Percentiles rank a stretch among this genome's conserved stretches.
These are phyloP conservation scores for Sarcomyxa edulis DNA, from an alignment of 768 basidiomycete species.

Conservation along the genomic window DNA sequence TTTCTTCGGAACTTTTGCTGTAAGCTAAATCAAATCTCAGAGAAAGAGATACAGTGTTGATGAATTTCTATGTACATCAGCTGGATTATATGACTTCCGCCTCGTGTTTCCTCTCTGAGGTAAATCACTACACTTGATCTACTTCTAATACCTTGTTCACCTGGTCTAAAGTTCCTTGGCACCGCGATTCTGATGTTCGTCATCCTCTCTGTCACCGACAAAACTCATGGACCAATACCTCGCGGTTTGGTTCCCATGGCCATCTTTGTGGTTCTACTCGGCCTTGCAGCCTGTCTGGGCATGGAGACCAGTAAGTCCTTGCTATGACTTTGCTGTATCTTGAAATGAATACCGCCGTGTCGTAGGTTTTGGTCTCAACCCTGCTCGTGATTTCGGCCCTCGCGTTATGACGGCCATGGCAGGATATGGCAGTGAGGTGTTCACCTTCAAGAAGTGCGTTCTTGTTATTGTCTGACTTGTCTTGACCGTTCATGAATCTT, in stretches of 20 bases:
- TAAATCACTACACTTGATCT: too few relatives aligned
- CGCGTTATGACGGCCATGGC: conserved; percentile 66
- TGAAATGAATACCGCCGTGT: too few relatives aligned
- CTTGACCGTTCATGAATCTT: too few relatives aligned
- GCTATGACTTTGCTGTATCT: too few relatives aligned
- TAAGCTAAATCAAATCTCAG: conserved; percentile 24
- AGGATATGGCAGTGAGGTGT: conserved; percentile 59
- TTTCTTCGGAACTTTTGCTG: conserved; percentile 59
- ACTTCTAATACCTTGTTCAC: too few relatives aligned
- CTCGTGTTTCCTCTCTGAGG: conserved; percentile 39
- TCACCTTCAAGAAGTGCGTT: conserved; percentile 36
- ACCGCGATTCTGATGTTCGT: conserved; percentile 49
- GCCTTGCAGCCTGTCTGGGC: conserved; percentile 53
- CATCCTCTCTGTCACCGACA: conserved; percentile 50
- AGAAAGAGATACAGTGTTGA: too few relatives aligned
- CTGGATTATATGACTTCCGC: conserved; percentile 33
- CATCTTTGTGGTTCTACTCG: conserved; percentile 52
- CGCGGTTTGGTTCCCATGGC: conserved; percentile 48
- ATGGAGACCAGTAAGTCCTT: conserved; percentile 49
- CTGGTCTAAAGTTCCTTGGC: too few relatives aligned
- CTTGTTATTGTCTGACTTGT: not conserved
- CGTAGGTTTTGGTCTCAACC: conserved; percentile 60
- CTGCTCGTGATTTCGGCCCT: conserved; percentile 70
- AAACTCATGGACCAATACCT: conserved; percentile 41
- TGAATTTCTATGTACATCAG: conserved; percentile 19